phyloP scores from a whole-genome alignment of 129 eudicot genomes.

The Artemisia argyi region DNA sequence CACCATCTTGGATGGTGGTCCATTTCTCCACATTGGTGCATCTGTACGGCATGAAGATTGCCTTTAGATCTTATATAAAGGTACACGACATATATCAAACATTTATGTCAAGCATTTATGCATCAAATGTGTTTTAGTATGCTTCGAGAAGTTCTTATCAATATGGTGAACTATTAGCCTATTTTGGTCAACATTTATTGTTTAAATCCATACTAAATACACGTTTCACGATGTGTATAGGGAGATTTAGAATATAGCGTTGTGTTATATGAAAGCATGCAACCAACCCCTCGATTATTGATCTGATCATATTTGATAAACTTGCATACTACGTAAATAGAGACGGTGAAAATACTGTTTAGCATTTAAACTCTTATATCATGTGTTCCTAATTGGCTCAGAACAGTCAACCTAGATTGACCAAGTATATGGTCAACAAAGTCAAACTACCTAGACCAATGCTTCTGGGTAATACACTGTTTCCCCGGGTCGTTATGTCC shows the following conservation, averaged over 20 bases:
- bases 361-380: neutral
- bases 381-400: neutral
- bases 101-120: too few species aligned
- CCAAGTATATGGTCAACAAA: too few species aligned
- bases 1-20: conserved; percentile 38
- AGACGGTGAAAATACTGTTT: neutral
- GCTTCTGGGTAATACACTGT: too few species aligned
- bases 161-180: too few species aligned
- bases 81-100: neutral
- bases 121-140: too few species aligned
- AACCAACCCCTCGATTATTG: too few species aligned
- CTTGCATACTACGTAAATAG: neutral
- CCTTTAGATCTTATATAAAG: neutral
- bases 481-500: too few species aligned
- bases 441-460: too few species aligned
- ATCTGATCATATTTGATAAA: neutral
- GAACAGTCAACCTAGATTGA: too few species aligned
- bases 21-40: conserved; percentile 42
- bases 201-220: too few species aligned
- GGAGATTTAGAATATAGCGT: conserved; percentile 3
- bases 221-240: neutral
- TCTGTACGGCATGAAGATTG: conserved; percentile 29
- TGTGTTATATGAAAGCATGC: neutral
- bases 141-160: too few species aligned
- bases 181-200: too few species aligned